Evolutionary conservation across 768 basidiomycete species (phyloP), one percentile per base, ranked within the genome.

Genomic region (Heimioporus sp.): DNA sequence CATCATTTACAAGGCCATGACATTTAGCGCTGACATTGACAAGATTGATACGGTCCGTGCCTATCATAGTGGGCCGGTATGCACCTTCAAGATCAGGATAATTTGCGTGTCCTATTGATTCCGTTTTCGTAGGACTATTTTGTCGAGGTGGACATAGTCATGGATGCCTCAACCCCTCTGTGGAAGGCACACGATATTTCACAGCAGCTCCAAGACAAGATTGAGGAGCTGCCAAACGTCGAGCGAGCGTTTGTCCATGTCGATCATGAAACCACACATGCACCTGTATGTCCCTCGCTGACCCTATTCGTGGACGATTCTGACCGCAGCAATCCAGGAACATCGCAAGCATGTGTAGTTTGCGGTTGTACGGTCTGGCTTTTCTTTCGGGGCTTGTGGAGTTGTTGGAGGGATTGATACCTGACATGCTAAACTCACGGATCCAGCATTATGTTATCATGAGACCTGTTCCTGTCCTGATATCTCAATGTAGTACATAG

Each of bases 171-270:
- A 51, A 97, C 93, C 21, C 91, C 93, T 0, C 73, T 98, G 1
- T 91, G 87, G 85, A 86, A 85, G 67, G 90, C 92, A 17, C 91
- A 93, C 65, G 91, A 93, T 66, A 64, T 91, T 53, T 87, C 87
- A 59, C 90, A 93, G 68, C 78, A 86, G 55, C 71, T 93, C 16
- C 91, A 93, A 64, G 92, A 93, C 64, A 91, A 88, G 71, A 84
- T 97, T 43, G 94, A 97, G 65, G 80, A 83, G 15, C 73, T 97
- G 36, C 92, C 93, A 3, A 88, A 91, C 61, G 94, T 97, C 39
- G 93, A 90, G 56, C 77, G 94, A 35, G 94, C 94, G 35, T 97
- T 95, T 67, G 92, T 97, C 21, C 94, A 97, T 65, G 91, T 96
- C 52, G 94, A 97, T 71, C 87, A 96, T 62, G 94, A 96, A 72